Evolutionary conservation across 345 rosid species (phyloP), one percentile per base, ranked within the genome.

Genomic region (Geranium brycei): DNA sequence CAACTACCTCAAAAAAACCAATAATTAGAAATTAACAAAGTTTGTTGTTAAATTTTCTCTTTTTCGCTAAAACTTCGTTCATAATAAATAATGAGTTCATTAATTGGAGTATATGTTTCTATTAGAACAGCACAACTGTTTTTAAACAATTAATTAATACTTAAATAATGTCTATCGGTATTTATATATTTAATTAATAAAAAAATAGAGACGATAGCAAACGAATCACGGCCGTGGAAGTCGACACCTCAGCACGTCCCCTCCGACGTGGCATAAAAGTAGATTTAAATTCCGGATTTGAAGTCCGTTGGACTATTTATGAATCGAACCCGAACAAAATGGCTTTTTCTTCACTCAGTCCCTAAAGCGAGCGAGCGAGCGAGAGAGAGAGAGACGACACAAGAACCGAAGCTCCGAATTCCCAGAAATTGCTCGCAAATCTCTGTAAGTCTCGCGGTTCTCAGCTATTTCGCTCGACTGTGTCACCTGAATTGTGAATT

Each of bases 251-350:
- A 16, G 59, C 53, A 31, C 38, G 56, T 15, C 19, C 40, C 61
- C 23, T 73, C 75, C 64, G 41, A 82, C 79, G 79, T 83, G 91
- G 82, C 82, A 78, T 60, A 85, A 72, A 80, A 82, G 69, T 58
- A 75, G 76, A 71, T 81, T 84, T 87, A 68, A 87, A 85, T 74
- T 80, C 89, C 80, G 84, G 71, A 65, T 79, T 83, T 84, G 80
- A 77, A 76, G 82, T 91, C 89, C 93, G 87, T 12, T 0, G 87
- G 15, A 1, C 60, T 47, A 73, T 40, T 57, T 31, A 53, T 59
- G 8, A 8, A 4, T 28, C 69, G 2, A 11, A 2, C n/a, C 2
- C 4, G 1, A 15, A 11, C 59, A 56, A 17, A 35, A 19, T 13
- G 19, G 11, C 67, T 16, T 62, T 55, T 35, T 7, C 10, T 35